These are phyloP conservation scores for Massarina eburnea DNA, from an alignment of 2,329 filamentous ascomycete species.

Conservation along the genomic window DNA sequence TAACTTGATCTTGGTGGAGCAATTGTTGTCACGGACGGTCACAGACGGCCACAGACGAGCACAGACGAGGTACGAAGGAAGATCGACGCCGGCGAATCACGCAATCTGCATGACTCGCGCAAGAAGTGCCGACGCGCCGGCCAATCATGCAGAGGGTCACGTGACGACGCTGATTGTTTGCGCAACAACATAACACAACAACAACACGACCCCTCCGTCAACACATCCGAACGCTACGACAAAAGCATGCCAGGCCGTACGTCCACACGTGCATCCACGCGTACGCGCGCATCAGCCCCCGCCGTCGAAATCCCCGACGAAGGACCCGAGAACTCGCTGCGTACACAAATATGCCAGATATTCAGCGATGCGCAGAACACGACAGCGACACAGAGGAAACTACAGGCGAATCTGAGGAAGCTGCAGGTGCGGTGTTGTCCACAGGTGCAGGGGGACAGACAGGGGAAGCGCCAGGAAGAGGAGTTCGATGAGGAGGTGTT, in stretches of 20 bases:
- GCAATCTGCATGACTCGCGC: constrained; percentile 15
- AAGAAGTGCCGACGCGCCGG: background rate
- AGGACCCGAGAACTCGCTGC: constrained; percentile 68
- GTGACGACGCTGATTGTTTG: constrained; percentile 16
- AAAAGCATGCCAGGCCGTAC: constrained; percentile 50
- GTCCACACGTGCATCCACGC: constrained; percentile 47
- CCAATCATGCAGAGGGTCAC: constrained; percentile 10
- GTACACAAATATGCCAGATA: constrained; percentile 67
- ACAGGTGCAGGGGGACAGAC: constrained; percentile 53
- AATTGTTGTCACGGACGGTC: no score
- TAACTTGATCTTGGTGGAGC: background rate
- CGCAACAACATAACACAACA: constrained; percentile 10
- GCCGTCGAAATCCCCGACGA: constrained; percentile 66
- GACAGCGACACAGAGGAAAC: constrained; percentile 85
- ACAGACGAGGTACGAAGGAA: background rate
- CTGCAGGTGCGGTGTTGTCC: constrained; percentile 81
- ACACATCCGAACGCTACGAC: constrained; percentile 7
- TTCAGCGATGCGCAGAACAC: constrained; percentile 74
- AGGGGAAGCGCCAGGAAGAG: constrained; percentile 51
- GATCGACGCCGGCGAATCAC: constrained; percentile 24
- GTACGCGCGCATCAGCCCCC: constrained; percentile 44
- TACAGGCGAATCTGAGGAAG: constrained; percentile 84
- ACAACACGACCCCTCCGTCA: constrained; percentile 13
- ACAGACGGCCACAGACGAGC: no score
- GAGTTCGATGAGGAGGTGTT: constrained; percentile 85